Percentiles rank a stretch among this genome's conserved stretches.
phyloP scores from a whole-genome alignment of 1,139 yeast species.

The Debaryomycetaceae sp. region DNA sequence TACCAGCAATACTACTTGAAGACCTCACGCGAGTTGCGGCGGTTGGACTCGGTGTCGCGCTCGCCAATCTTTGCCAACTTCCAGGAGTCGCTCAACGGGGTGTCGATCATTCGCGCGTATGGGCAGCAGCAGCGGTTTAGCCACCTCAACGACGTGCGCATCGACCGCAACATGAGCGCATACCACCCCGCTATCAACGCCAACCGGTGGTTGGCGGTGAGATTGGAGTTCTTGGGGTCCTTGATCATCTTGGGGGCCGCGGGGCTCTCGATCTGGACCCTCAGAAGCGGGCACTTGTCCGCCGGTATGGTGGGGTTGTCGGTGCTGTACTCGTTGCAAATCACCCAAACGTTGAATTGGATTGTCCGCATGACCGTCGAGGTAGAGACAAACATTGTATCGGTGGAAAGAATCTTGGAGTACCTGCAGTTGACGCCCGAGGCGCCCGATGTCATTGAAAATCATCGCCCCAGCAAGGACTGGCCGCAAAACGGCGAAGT shows the following conservation, averaged over 20 bases:
- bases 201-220: constrained; percentile 94
- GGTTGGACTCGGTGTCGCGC: constrained; percentile 88
- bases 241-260: constrained; percentile 83
- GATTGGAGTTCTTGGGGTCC: constrained; percentile 88
- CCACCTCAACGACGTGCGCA: constrained; percentile 67
- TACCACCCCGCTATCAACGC: constrained; percentile 92
- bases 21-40: constrained; percentile 90
- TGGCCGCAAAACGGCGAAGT: constrained; percentile 86
- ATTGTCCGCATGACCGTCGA: constrained; percentile 97
- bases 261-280: constrained; percentile 67
- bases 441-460: constrained; percentile 73
- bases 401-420: constrained; percentile 92
- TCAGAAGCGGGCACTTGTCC: constrained; percentile 63
- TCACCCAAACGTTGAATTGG: constrained; percentile 94
- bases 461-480: constrained; percentile 57
- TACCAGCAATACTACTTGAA: constrained; percentile 87
- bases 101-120: constrained; percentile 86
- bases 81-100: constrained; percentile 92
- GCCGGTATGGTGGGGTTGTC: constrained; percentile 94
- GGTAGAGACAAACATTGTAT: constrained; percentile 93
- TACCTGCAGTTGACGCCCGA: constrained; percentile 73
- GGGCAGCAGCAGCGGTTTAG: constrained; percentile 70
- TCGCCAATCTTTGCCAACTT: constrained; percentile 96
- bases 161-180: constrained; percentile 86
- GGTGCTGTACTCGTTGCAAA: constrained; percentile 85